A percentile compares a stretch with the other conserved stretches of the same genome.
phyloP scores from a whole-genome alignment of 306 rosid species.

The Canavalia ensiformis region DNA sequence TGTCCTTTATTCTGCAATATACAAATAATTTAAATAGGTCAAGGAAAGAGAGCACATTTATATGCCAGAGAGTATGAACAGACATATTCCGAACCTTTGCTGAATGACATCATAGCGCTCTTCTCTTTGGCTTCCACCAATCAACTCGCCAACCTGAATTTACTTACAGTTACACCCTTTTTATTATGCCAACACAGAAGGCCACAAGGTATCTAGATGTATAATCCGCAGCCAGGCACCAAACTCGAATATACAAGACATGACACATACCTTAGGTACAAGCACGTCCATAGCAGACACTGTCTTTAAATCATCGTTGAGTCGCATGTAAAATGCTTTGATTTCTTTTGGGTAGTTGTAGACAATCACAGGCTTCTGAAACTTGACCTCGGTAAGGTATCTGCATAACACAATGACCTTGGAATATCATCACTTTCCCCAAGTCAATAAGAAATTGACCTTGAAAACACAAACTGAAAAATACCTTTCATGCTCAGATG shows the following conservation, averaged over 20 bases:
- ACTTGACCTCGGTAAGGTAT: conserved; percentile 85
- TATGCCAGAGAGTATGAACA: too few species aligned
- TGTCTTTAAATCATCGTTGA: conserved; percentile 86
- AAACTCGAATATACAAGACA: conserved; percentile 22
- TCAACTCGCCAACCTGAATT: conserved; percentile 88
- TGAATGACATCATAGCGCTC: conserved; percentile 82
- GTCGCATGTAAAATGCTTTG: conserved; percentile 98
- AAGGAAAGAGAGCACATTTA: background rate
- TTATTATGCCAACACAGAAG: conserved; percentile 8
- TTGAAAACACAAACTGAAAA: background rate
- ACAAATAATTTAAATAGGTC: background rate
- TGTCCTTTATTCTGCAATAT: conserved; percentile 74
- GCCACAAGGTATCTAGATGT: background rate
- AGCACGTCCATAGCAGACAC: conserved; percentile 99
- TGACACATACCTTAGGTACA: conserved; percentile 79
- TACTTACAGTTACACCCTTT: conserved; percentile 23
- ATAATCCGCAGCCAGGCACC: conserved; percentile 2
- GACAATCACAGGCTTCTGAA: conserved; percentile 92
- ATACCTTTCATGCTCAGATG: conserved; percentile 97
- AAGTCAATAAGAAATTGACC: conserved; percentile 28
- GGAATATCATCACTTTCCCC: conserved; percentile 20
- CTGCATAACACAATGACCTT: conserved; percentile 58
- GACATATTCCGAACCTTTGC: conserved; percentile 56
- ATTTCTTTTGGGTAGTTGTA: conserved; percentile 93
- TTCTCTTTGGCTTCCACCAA: conserved; percentile 98